These are phyloP conservation scores for Bauhinia variegata DNA, from an alignment of 306 rosid genomes.

Conservation along the genomic window DNA sequence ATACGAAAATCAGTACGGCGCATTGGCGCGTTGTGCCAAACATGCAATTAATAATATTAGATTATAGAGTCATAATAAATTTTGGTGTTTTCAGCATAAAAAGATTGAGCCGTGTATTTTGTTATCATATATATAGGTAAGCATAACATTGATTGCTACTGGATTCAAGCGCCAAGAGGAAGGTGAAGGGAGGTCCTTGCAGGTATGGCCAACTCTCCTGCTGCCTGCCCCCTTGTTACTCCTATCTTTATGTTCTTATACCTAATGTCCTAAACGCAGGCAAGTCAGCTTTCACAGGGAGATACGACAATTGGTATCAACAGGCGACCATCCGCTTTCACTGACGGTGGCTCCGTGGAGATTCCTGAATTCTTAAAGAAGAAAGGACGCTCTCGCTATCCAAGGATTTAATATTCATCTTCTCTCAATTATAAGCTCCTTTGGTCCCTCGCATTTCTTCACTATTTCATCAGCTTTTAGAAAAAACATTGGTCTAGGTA, in stretches of 20 bases:
- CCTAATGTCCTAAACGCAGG: conserved; percentile 56
- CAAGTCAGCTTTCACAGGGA: conserved; percentile 62
- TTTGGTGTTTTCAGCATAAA: too few relatives aligned
- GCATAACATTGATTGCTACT: conserved; percentile 97
- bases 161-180: conserved; percentile 99
- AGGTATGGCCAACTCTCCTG: conserved; percentile 57
- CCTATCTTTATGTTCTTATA: neutral
- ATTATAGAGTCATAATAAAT: too few relatives aligned
- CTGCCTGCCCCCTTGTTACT: neutral
- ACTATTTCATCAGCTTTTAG: conserved; percentile 41
- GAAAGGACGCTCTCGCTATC: conserved; percentile 94
- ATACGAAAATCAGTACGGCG: too few relatives aligned
- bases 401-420: conserved; percentile 60
- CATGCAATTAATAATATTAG: too few relatives aligned
- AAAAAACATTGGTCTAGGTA: conserved; percentile 42
- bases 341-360: conserved; percentile 74
- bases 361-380: conserved; percentile 95
- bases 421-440: conserved; percentile 1
- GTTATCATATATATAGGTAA: conserved; percentile 70
- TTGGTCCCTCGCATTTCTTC: conserved; percentile 32
- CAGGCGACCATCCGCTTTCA: conserved; percentile 61
- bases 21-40: too few relatives aligned
- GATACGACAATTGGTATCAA: conserved; percentile 55
- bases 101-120: neutral
- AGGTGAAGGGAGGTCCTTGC: conserved; percentile 72